Percentiles rank a stretch among this genome's conserved stretches.
These are phyloP conservation scores for Wickerhamiella dianesei DNA, from an alignment of 805 yeast genomes.

Conservation along the genomic window DNA sequence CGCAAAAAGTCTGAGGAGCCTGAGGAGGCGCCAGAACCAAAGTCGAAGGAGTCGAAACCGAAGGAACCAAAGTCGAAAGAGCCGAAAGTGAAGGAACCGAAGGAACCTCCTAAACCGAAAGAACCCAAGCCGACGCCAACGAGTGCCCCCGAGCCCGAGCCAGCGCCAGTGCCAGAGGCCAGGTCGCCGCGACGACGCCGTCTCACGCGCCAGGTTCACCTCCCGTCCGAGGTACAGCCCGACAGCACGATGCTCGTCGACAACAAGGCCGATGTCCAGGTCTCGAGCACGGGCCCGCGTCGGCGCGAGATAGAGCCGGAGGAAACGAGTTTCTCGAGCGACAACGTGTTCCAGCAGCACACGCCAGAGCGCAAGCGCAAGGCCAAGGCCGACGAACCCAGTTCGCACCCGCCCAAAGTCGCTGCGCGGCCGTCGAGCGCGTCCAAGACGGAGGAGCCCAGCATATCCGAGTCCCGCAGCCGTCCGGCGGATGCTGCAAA, in stretches of 20 bases:
- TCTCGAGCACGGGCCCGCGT: constrained; percentile 5
- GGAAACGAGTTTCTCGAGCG: constrained; percentile 12
- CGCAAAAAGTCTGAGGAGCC: background rate
- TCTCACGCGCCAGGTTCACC: background rate
- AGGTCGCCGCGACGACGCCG: constrained; percentile 6
- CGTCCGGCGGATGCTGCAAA: background rate
- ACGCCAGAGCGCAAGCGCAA: constrained; percentile 7
- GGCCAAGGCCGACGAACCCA: constrained; percentile 4
- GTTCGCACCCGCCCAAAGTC: background rate
- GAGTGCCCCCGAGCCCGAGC: background rate
- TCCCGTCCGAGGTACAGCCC: background rate
- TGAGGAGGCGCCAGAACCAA: background rate
- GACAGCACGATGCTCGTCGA: background rate
- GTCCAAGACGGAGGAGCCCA: background rate
- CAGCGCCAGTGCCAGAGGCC: background rate
- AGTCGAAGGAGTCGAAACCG: background rate
- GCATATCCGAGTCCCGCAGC: background rate
- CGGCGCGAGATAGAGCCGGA: constrained; percentile 1
- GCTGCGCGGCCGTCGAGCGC: constrained; percentile 2
- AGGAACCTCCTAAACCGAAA: background rate
- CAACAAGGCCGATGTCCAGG: constrained; percentile 6
- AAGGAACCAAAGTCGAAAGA: background rate
- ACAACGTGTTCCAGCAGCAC: constrained; percentile 17
- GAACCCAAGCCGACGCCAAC: no score
- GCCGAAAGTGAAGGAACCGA: background rate